A percentile compares a stretch with the other conserved stretches of the same genome.
Evolutionary conservation across 176 grass and related monocot species (phyloP).

Genomic region (Lolium multiflorum): DNA sequence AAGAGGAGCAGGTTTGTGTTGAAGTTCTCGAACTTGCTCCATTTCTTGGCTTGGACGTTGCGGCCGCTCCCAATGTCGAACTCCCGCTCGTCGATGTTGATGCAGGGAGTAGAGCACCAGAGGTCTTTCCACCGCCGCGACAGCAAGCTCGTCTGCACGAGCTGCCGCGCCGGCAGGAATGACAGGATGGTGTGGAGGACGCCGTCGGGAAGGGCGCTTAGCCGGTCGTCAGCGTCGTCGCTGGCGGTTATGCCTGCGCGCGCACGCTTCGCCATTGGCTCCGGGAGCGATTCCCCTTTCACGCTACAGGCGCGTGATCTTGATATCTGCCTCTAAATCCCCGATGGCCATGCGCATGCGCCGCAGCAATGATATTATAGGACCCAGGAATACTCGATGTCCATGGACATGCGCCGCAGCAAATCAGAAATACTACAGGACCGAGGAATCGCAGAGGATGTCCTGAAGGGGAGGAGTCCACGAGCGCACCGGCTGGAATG

Average conservation of each 20-base stretch:
- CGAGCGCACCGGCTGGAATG: no score
- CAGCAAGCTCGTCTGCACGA: background rate
- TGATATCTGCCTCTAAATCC: background rate
- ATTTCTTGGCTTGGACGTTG: background rate
- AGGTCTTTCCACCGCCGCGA: background rate
- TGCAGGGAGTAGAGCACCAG: background rate
- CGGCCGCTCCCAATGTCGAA: background rate
- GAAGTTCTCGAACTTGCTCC: background rate
- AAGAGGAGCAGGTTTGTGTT: conserved; percentile 21
- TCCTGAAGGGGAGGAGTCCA: no score
- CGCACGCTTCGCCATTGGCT: background rate
- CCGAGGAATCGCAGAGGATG: no score
- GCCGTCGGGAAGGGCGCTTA: background rate
- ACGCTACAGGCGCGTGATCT: background rate
- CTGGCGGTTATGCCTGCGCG: background rate
- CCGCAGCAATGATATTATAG: background rate
- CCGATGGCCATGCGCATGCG: background rate
- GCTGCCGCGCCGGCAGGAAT: background rate
- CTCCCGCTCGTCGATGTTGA: background rate
- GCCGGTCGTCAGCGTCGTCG: background rate
- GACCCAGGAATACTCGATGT: background rate
- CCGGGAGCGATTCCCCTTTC: background rate
- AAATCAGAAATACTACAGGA: no score
- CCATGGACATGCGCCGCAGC: no score
- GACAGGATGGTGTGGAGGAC: conserved; percentile 11